Conservation (phyloP, 768 basidiomycete genomes). For the Leccinum olivaceopallidum region DNA sequence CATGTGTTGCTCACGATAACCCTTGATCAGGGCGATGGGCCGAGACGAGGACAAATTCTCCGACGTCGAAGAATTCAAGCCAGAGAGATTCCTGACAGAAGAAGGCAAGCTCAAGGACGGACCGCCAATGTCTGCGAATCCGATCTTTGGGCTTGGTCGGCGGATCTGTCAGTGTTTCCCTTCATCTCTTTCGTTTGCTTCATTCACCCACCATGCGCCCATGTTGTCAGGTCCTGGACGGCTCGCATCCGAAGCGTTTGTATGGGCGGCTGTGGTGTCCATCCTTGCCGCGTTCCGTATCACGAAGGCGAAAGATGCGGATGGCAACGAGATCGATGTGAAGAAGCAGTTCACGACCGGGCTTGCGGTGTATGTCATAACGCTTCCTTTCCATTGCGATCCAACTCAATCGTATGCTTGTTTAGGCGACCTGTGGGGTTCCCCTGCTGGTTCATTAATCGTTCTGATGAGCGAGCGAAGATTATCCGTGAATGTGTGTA, state of each 20-base stretch:
- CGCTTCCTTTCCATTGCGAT: background rate
- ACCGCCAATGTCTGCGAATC: constrained; percentile 14
- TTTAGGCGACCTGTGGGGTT: constrained; percentile 24
- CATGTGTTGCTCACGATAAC: background rate
- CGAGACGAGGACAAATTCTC: constrained; percentile 18
- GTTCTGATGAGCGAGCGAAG: constrained; percentile 11
- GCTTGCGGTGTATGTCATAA: constrained; percentile 19
- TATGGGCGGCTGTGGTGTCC: constrained; percentile 25
- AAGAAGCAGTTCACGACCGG: constrained; percentile 25
- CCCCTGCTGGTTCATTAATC: constrained; percentile 23
- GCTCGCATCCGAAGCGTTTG: constrained; percentile 22
- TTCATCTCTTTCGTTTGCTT: background rate
- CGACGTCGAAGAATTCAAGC: constrained; percentile 27
- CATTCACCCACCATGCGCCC: background rate
- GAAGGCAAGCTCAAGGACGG: constrained; percentile 15
- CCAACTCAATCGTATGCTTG: background rate
- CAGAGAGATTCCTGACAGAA: constrained; percentile 26
- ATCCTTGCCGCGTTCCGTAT: constrained; percentile 25
- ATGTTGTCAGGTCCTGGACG: constrained; percentile 19
- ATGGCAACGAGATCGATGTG: constrained; percentile 24
- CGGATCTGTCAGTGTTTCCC: constrained; percentile 20
- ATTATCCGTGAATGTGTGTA: constrained; percentile 6
- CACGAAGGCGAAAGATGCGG: constrained; percentile 23
- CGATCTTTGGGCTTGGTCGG: constrained; percentile 27
- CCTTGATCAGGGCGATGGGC: constrained; percentile 23